Conservation (phyloP, 345 rosid genomes). For the Rubroshorea leprosula region DNA sequence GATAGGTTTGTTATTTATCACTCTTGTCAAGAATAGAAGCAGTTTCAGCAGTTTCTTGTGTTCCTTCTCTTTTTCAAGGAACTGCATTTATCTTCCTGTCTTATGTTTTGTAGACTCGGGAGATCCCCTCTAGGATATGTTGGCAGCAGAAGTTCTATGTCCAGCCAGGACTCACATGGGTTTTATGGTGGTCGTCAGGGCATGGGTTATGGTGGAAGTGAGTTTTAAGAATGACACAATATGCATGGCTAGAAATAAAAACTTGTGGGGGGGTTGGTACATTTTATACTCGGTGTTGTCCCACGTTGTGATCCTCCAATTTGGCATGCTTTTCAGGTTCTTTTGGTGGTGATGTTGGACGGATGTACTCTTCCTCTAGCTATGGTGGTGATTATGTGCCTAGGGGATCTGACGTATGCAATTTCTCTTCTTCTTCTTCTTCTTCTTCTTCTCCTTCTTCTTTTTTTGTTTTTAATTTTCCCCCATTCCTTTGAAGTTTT, state of each 20-base stretch:
- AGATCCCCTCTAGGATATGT: constrained; percentile 78
- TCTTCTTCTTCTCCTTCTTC: not conserved
- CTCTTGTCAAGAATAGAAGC: not conserved
- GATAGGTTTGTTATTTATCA: constrained; percentile 26
- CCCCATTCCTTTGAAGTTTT: not conserved
- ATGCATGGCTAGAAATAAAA: not conserved
- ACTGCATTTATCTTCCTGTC: constrained; percentile 4
- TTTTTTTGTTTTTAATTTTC: too few species aligned
- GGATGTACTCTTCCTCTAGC: constrained; percentile 69
- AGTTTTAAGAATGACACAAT: constrained; percentile 5
- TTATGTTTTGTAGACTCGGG: constrained; percentile 54
- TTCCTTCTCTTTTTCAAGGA: not conserved
- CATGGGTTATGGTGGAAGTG: constrained; percentile 77
- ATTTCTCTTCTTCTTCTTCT: not conserved
- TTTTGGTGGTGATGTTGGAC: constrained; percentile 61
- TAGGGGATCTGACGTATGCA: constrained; percentile 70
- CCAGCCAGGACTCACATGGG: constrained; percentile 79
- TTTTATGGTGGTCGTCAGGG: constrained; percentile 68
- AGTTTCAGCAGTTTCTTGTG: not conserved
- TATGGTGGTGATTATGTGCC: constrained; percentile 68
- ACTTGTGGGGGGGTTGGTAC: not conserved
- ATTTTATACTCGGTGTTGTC: not conserved
- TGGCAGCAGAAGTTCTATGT: constrained; percentile 68
- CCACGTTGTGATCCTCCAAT: constrained; percentile 2
- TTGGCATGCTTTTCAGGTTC: constrained; percentile 55